Evolutionary conservation across 1,284 basidiomycete species (phyloP).

Genomic region (Phylloboletellus chloephorus): DNA sequence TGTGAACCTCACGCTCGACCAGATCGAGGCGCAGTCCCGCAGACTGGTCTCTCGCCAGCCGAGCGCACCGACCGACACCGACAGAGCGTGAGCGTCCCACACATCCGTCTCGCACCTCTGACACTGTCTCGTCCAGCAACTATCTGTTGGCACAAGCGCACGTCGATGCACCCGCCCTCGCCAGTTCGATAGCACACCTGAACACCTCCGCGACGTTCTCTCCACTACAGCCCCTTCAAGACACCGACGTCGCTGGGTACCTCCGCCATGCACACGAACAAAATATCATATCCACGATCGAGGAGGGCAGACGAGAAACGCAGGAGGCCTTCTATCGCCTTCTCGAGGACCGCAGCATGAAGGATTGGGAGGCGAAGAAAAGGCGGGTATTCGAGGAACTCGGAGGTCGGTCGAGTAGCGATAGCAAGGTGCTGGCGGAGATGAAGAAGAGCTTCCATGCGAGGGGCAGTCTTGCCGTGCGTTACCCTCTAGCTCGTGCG

Average conservation of each 20-base stretch:
- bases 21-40: constrained; percentile 86
- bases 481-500: constrained; percentile 18
- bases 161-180: constrained; percentile 78
- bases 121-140: constrained; percentile 44
- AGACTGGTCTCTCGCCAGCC: constrained; percentile 71
- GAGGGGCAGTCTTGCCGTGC: constrained; percentile 50
- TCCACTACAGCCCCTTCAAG: constrained; percentile 82
- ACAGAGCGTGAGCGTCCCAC: constrained; percentile 60
- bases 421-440: constrained; percentile 50
- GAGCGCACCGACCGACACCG: constrained; percentile 54
- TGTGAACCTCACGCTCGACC: constrained; percentile 83
- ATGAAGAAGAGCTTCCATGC: constrained; percentile 57
- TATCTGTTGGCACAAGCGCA: constrained; percentile 86
- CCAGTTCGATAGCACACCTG: constrained; percentile 74
- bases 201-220: constrained; percentile 85
- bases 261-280: constrained; percentile 91
- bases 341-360: constrained; percentile 68
- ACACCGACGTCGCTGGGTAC: constrained; percentile 87
- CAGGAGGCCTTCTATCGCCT: constrained; percentile 81
- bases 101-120: constrained; percentile 4
- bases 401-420: constrained; percentile 54
- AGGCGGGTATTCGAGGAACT: constrained; percentile 88
- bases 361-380: constrained; percentile 89
- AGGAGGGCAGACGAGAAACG: constrained; percentile 82
- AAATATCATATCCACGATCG: constrained; percentile 89